Base-by-base conservation (phyloP, 2,329 filamentous ascomycete species). In the Penicillium thymicola region DNA sequence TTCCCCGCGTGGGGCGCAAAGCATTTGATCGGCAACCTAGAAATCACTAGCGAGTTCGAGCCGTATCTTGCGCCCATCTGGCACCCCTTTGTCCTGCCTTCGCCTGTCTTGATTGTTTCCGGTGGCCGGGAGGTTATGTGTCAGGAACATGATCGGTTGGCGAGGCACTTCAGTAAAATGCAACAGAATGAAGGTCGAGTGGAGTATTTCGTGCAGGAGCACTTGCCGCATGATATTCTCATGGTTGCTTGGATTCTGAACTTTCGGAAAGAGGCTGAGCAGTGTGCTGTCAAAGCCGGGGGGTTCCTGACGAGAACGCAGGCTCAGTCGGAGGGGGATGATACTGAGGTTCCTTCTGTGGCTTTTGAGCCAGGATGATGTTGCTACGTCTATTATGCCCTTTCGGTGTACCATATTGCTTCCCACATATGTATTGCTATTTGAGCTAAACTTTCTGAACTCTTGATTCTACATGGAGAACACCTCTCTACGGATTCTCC, bases 121-220 rank as follows among this genome's bases (percentile, higher is more conserved):
- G 54, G 54, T 42, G 54, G 54, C 10, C 32, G 48, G 8, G 54
- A 55, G 36, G 54, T 55, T 18, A 55, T 55, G 54, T 46, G 27
- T 46, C 54, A 52, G 48, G 54, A 55, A 38, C 54, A 55, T 55
- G 54, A 52, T 44, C 54, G 48, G 34, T 25, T 55, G 16, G 36
- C 42, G 16, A 52, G 54, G 4, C 21, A 46, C 37, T 55, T 55
- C n/a, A 16, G 30, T 32, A 52, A 55, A 27, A n/a, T 55, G 28
- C 54, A 40, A 28, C 48, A 55, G 36, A 55, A 55, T 30, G 54
- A 55, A 43, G 48, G 42, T 10, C 34, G 54, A 27, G 54, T 55
- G 11, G 48, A 55, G 41, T 55, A 52, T 38, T 55, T 55, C 13
- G 48, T 52, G 48, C 54, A 55, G 27, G 42, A 52, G 46, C 30